Base-by-base conservation (phyloP, 768 basidiomycete species). In the Mycena venus region DNA sequence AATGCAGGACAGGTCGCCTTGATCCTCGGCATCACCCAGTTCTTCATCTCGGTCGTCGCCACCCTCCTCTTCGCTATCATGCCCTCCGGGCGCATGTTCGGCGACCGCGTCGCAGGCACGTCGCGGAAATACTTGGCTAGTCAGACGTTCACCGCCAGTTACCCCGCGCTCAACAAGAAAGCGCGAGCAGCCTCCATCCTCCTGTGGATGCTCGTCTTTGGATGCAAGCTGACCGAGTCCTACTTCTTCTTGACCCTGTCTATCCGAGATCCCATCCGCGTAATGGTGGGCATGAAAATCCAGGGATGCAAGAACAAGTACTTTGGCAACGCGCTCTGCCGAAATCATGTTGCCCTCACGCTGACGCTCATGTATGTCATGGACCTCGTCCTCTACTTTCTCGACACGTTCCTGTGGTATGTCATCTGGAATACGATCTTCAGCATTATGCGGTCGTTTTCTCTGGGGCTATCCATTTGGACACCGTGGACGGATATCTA, bases 391-490 rank as follows among this genome's bases (percentile, higher is more conserved):
- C 90, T 99, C 55, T 99, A 96, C 91, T 99, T 99, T 91, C 88
- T 99, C 84, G 98, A 99, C 86, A 99, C 98, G 9, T 99, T 99
- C 94, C 86, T 99, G 34, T 99, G 98, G 98, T 99, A 97, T 82
- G 97, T 99, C 86, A 99, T 99, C 81, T 99, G 98, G 98, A 99
- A 99, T 84, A 97, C 96, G 12, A 95, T 97, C 68, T 95, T 95
- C 86, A 94, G 93, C 80, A 95, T 97, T 78, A 94, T 88, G 27
- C 90, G 97, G 67, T 95, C 93, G 21, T 99, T 99, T 84, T 87
- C 91, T 27, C 89, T 99, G 62, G 98, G 98, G 9, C 88, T 99
- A 61, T 97, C 95, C 34, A 98, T 99, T 74, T 99, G 98, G 98
- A 99, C 98, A 5, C 98, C 98, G 2, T 99, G 98, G 98, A 94